Evolutionary conservation across 768 basidiomycete species (phyloP), one percentile per base, ranked within the genome.

Genomic region (Mycena galericulata): DNA sequence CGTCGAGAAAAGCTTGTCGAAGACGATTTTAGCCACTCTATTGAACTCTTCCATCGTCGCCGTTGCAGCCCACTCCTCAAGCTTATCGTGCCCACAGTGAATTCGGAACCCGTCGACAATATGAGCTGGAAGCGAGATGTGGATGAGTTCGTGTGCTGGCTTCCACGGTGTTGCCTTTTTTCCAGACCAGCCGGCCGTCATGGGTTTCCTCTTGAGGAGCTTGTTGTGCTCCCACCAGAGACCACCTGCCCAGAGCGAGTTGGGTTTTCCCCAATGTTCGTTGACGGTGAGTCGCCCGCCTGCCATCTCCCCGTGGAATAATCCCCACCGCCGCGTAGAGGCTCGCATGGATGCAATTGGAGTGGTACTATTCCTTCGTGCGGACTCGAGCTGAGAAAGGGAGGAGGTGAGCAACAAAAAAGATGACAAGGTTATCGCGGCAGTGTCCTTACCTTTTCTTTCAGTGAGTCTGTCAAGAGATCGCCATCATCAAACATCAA

Each of bases 191-290:
- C 58, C 58, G 26, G 58, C 58, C 9, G 46, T 66, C 3, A 73
- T 53, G 3, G 58, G 36, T 32, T 64, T 64, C 12, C 71, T 2
- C 17, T 54, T 41, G 27, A 72, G 60, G 3, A 72, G 51, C 15
- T 47, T 58, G 30, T 72, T 64, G 61, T 73, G 62, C 41, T 64
- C 62, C 62, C 62, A 64, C 62, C 62, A 64, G 10, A 64, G 34
- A 1, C 62, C 54, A 4, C 71, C 75, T 1, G 75, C 67, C 9
- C 65, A 70, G 24, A 72, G 62, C 4, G 65, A 40, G 34, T 77
- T 79, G 26, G 75, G 71, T 10, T 43, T 69, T 5, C 78, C 78
- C 78, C 78, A 79, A 43, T 65, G 69, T 53, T 79, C 74, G 47
- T 79, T 79, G 3, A 67, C 69, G 14, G 72, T 49, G 46, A 73